Conservation (phyloP, 73 alveolate species). For the Effrenium voratum region DNA sequence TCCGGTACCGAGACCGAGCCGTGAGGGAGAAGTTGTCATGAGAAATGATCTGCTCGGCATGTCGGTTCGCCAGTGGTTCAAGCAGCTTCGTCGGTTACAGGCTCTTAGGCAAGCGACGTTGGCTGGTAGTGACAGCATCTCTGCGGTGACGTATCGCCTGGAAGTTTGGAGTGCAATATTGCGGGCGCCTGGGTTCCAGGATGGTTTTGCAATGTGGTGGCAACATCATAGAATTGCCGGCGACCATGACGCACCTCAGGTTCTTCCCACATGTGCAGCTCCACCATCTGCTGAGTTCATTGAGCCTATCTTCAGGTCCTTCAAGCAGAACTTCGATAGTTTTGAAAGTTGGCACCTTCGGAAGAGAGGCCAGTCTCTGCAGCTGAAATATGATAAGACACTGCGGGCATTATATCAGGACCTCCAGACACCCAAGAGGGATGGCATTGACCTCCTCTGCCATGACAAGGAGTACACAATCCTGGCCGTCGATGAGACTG, state of each 20-base stretch:
- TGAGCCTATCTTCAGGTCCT: not conserved
- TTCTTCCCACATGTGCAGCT: not conserved
- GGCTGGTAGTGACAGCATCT: not conserved
- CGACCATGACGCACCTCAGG: not conserved
- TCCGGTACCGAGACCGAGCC: too few species aligned
- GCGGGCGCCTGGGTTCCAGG: not conserved
- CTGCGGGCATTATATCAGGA: too few species aligned
- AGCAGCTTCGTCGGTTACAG: not conserved
- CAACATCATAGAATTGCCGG: not conserved
- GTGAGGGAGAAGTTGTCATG: too few species aligned
- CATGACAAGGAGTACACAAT: too few species aligned
- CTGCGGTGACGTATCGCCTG: not conserved
- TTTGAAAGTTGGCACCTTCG: not conserved
- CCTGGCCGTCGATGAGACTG: too few species aligned
- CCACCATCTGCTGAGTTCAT: not conserved
- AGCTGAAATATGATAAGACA: too few species aligned
- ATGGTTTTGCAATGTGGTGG: not conserved
- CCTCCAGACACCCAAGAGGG: too few species aligned
- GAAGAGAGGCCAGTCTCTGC: not conserved
- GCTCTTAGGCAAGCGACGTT: not conserved
- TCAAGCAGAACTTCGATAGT: not conserved
- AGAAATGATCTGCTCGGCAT: too few species aligned
- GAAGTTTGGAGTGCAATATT: not conserved
- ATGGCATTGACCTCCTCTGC: too few species aligned
- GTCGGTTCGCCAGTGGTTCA: constrained; percentile 9